phyloP scores from a whole-genome alignment of 2,329 filamentous ascomycete species.

The Curvularia sp. region DNA sequence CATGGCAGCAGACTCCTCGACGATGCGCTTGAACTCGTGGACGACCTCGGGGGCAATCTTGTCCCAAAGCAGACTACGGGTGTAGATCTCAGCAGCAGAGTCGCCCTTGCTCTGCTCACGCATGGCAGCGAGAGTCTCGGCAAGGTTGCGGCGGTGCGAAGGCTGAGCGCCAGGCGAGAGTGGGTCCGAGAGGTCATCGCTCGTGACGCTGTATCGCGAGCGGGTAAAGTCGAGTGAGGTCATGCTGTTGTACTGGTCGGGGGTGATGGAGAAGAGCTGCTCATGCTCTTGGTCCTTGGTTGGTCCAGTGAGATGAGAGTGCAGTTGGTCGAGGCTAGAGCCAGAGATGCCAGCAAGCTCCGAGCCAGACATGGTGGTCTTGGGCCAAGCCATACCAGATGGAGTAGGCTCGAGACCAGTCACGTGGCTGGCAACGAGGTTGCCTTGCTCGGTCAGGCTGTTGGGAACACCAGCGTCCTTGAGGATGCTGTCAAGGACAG shows the following conservation, averaged over 20 bases:
- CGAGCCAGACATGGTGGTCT: conserved; percentile 47
- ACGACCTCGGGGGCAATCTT: conserved; percentile 92
- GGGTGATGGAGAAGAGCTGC: conserved; percentile 84
- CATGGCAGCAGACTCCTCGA: conserved; percentile 70
- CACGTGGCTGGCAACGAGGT: conserved; percentile 61
- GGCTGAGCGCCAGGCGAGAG: conserved; percentile 49
- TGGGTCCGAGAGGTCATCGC: conserved; percentile 53
- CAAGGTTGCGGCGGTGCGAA: conserved; percentile 75
- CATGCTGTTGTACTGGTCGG: conserved; percentile 87
- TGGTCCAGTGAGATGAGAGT: conserved; percentile 61
- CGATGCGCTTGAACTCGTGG: conserved; percentile 88
- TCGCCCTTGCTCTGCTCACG: conserved; percentile 71
- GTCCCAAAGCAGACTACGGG: conserved; percentile 90
- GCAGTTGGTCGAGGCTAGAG: conserved; percentile 49
- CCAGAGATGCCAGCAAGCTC: conserved; percentile 48
- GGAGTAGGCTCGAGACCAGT: conserved; percentile 49
- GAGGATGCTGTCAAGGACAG: conserved; percentile 79
- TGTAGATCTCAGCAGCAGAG: conserved; percentile 86
- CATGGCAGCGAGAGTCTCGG: conserved; percentile 81
- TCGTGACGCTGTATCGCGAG: conserved; percentile 56
- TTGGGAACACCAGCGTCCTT: conserved; percentile 73
- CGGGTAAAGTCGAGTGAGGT: conserved; percentile 75
- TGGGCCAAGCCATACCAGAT: conserved; percentile 49
- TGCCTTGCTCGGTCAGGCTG: conserved; percentile 45
- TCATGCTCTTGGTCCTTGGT: conserved; percentile 86